phyloP scores from a whole-genome alignment of 1,284 basidiomycete species.

The Cryptococcus maquisensis region DNA sequence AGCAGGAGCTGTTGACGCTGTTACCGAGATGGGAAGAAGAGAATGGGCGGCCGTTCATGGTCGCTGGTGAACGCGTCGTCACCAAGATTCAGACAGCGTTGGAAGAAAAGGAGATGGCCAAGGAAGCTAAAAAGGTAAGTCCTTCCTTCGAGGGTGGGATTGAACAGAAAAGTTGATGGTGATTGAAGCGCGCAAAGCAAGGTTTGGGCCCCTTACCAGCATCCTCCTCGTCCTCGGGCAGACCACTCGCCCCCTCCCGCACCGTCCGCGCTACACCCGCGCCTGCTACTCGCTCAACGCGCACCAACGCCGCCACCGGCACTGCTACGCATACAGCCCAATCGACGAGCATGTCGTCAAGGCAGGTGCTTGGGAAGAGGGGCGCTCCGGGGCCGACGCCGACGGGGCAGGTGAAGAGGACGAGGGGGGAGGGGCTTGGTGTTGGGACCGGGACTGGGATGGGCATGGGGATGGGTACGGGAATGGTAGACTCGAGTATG shows the following conservation, averaged over 20 bases:
- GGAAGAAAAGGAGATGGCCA: slow-evolving; percentile 59
- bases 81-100: slow-evolving; percentile 69
- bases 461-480: not conserved
- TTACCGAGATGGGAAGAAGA: slow-evolving; percentile 87
- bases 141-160: not conserved
- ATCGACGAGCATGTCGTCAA: no score
- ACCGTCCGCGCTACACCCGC: slow-evolving; percentile 21
- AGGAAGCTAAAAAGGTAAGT: slow-evolving; percentile 64
- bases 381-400: not conserved
- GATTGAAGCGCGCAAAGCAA: slow-evolving; percentile 28
- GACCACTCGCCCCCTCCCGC: slow-evolving; percentile 19
- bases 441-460: not conserved
- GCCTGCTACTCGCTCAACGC: not conserved
- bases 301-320: not conserved
- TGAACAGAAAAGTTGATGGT: not conserved
- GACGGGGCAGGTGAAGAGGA: not conserved
- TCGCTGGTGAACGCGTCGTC: slow-evolving; percentile 78
- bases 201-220: slow-evolving; percentile 3
- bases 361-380: no score
- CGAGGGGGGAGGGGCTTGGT: not conserved
- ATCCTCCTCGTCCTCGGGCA: not conserved
- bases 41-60: slow-evolving; percentile 70
- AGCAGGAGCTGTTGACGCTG: slow-evolving; percentile 73
- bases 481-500: not conserved
- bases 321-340: not conserved